Conservation (phyloP, 192 early-diverging fungal species). For the Podila minutissima region DNA sequence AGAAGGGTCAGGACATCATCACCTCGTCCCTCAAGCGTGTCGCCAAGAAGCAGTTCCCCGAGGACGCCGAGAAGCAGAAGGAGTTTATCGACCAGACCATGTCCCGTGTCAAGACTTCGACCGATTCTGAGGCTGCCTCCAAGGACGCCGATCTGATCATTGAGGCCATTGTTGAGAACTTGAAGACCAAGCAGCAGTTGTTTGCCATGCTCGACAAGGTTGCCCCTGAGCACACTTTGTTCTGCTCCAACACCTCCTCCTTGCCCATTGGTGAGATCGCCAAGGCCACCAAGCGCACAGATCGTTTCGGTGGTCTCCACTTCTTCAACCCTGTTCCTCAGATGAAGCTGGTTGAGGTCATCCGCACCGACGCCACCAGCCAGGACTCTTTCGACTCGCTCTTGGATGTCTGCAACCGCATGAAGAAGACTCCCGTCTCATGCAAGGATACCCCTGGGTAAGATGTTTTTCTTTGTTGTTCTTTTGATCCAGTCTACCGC, state of each 20-base stretch:
- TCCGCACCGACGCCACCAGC: conserved; percentile 72
- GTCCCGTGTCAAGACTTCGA: conserved; percentile 72
- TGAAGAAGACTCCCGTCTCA: conserved; percentile 89
- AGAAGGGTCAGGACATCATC: conserved; percentile 88
- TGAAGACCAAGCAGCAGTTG: conserved; percentile 85
- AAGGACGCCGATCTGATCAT: conserved; percentile 82
- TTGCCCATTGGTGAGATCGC: conserved; percentile 89
- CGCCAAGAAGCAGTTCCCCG: conserved; percentile 89
- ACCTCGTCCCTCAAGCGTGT: conserved; percentile 84
- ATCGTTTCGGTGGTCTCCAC: conserved; percentile 87
- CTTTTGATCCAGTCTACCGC: not conserved
- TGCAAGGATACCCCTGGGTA: conserved; percentile 98
- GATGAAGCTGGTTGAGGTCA: conserved; percentile 98
- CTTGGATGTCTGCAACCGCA: conserved; percentile 71
- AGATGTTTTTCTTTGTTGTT: not conserved
- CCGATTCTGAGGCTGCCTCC: conserved; percentile 70
- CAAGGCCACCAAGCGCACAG: conserved; percentile 61
- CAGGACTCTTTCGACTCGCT: conserved; percentile 73
- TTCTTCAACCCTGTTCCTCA: conserved; percentile 99
- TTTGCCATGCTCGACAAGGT: conserved; percentile 78
- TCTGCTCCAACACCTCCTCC: conserved; percentile 94
- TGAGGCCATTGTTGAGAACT: conserved; percentile 97
- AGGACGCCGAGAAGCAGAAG: conserved; percentile 68
- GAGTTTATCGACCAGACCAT: conserved; percentile 79
- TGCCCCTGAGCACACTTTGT: conserved; percentile 78